Conservation (phyloP, 2,329 filamentous ascomycete genomes). For the Zymoseptoria brevis region DNA sequence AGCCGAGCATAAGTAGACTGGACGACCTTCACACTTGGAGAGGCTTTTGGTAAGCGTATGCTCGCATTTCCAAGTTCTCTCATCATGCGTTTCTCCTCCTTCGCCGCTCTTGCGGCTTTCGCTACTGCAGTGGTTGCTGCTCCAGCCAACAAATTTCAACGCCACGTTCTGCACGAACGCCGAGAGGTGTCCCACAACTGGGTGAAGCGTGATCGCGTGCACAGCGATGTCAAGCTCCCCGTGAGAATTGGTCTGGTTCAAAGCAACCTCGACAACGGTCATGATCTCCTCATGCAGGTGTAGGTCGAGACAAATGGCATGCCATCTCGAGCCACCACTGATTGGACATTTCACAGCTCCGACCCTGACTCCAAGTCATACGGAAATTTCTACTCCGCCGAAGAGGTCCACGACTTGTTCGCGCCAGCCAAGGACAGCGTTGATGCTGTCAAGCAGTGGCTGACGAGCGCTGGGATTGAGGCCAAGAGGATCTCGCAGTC, state of each 20-base stretch:
- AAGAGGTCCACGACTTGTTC: conserved; percentile 37
- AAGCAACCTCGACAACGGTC: conserved; percentile 14
- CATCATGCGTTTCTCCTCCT: conserved; percentile 16
- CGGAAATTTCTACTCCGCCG: conserved; percentile 33
- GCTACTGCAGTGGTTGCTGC: conserved; percentile 10
- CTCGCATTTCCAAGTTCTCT: background rate
- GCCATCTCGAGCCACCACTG: background rate
- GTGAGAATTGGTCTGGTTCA: conserved; percentile 22
- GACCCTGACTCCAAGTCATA: conserved; percentile 27
- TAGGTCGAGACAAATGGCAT: background rate
- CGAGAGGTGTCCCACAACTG: conserved; percentile 31
- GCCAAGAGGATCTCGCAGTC: conserved; percentile 29
- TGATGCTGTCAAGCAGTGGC: conserved; percentile 33
- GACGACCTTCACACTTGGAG: background rate
- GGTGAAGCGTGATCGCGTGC: conserved; percentile 31
- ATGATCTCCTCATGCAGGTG: conserved; percentile 15
- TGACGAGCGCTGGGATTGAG: conserved; percentile 28
- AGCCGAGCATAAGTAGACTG: background rate
- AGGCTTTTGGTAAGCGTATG: background rate
- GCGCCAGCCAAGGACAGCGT: conserved; percentile 30
- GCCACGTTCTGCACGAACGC: conserved; percentile 39
- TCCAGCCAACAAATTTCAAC: conserved; percentile 12
- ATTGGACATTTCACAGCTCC: conserved; percentile 2
- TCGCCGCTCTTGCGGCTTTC: conserved; percentile 9
- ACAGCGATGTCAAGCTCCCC: conserved; percentile 19